Evolutionary conservation across 352 stramenopile species (phyloP), one percentile per base, ranked within the genome.

Genomic region (Phytophthora meadii): DNA sequence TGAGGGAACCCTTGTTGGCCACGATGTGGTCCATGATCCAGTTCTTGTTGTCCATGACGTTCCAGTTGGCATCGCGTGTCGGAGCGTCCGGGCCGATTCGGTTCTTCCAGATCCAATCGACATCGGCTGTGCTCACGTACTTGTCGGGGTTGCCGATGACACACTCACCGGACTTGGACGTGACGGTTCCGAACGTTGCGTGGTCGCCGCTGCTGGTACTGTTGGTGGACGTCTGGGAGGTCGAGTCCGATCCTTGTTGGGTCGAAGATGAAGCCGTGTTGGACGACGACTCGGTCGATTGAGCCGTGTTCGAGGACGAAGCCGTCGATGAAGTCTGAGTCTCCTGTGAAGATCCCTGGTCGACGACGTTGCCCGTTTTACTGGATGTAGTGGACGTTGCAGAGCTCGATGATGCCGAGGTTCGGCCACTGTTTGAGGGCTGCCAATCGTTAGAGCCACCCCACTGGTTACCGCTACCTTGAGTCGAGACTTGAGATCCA

Each of bases 1-100:
- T 76, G 24, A 82, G 41, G 9, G 68, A 48, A 2, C 65, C 65
- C 5, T 68, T 72, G 51, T 72, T 73, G 24, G 24, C 44, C 34
- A 65, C 59, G 54, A 83, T 49, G 51, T 83, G 71, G 61, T 83
- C 68, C 24, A 72, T 55, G 34, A 68, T 61, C 34, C 42, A 68
- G 42, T 68, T 61, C 22, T 68, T 54, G 28, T 49, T 49, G 4
- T 24, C 2, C 19, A 5, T 19, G 17, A 51, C 58, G 30, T 34
- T 34, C 30, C 30, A 34, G 30, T 34, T 34, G 7, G 30, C 30
- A 34, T 34, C 30, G 6, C 30, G 30, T 8, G 30, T 34, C 30
- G 30, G 30, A 34, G 30, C 30, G 0, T 66, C 50, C 4, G 14
- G 27, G 10, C 46, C 24, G n/a, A 62, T 50, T 27, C 64, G 57